Base-by-base conservation (phyloP, 148 eudicot species). In the Nepenthes gracilis region DNA sequence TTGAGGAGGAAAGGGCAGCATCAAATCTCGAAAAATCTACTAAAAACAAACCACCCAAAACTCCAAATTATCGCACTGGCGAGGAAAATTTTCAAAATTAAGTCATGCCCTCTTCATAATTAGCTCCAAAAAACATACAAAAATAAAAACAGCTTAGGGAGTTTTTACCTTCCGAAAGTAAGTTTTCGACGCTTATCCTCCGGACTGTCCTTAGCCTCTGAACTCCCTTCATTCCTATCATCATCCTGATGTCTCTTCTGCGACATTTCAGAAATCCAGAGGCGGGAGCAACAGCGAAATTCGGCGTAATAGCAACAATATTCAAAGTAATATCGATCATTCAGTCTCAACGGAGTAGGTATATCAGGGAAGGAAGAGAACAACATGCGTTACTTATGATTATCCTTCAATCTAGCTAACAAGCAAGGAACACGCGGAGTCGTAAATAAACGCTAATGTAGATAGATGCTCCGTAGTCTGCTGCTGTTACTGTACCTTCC, bases 161-260 rank as follows among this genome's bases (percentile, higher is more conserved):
- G 45, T 0, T 8, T 3, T 40, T 40, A 40, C 45, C 45, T 40
- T 40, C 8, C 23, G 23, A 23, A 23, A 23, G 23, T 40, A 40
- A 40, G 13, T n/a, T 49, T 49, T 9, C 81, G 66, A 37, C 82
- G 77, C 70, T 79, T 81, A 49, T 77, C 82, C 38, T 75, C 86
- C 63, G 82, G 74, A 54, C 66, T 56, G 67, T 43, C 54, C 57
- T 59, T 62, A 47, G 70, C 60, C 60, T 74, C 77, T 8, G 63
- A 57, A 54, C 54, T 57, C 45, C 33, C 60, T n/a, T 32, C 3
- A 38, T 37, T 11, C 68, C 67, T 43, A 50, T 54, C 74, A 72
- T 81, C 83, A 55, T 79, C 83, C 32, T 71, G 78, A 53, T 70
- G 76, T 58, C 84, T 78, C 72, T 81, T 84, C 73, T 80, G 80